phyloP scores from a whole-genome alignment of 1,284 basidiomycete genomes.

The Rhodotorula mucilaginosa region DNA sequence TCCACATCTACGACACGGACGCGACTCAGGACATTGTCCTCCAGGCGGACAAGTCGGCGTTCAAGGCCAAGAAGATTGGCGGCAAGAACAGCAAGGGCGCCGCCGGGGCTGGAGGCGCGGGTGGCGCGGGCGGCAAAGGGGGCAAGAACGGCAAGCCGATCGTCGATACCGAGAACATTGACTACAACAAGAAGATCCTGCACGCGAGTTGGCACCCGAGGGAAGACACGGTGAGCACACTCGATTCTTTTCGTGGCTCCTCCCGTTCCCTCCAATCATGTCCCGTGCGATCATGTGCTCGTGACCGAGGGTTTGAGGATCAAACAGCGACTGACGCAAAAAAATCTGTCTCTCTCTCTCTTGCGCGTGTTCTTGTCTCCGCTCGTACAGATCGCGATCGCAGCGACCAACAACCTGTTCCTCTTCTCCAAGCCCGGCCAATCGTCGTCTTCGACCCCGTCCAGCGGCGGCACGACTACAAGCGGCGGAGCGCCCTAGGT shows the following conservation, averaged over 20 bases:
- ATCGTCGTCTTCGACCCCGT: constrained; percentile 5
- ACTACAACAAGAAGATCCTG: constrained; percentile 98
- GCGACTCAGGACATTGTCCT: constrained; percentile 85
- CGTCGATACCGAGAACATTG: constrained; percentile 84
- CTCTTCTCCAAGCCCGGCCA: constrained; percentile 39
- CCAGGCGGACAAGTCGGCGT: constrained; percentile 98
- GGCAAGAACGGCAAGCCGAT: constrained; percentile 59
- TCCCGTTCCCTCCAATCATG: constrained; percentile 59
- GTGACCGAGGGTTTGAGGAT: constrained; percentile 38
- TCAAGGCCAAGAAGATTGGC: constrained; percentile 97
- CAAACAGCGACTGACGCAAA: not conserved
- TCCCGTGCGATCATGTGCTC: constrained; percentile 57
- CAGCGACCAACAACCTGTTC: constrained; percentile 53
- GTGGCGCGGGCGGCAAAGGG: constrained; percentile 63
- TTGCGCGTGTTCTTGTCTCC: not conserved
- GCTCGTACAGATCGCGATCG: constrained; percentile 75
- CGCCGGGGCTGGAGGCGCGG: constrained; percentile 64
- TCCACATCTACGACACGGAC: constrained; percentile 97
- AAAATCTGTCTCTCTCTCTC: no score
- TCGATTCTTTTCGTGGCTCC: constrained; percentile 52
- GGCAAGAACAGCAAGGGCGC: constrained; percentile 54
- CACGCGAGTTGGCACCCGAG: constrained; percentile 43
- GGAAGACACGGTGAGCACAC: constrained; percentile 9
- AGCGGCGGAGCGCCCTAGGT: constrained; percentile 1
- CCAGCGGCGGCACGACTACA: not conserved